These are phyloP conservation scores for Russula abietina DNA, from an alignment of 768 basidiomycete species.

Conservation along the genomic window DNA sequence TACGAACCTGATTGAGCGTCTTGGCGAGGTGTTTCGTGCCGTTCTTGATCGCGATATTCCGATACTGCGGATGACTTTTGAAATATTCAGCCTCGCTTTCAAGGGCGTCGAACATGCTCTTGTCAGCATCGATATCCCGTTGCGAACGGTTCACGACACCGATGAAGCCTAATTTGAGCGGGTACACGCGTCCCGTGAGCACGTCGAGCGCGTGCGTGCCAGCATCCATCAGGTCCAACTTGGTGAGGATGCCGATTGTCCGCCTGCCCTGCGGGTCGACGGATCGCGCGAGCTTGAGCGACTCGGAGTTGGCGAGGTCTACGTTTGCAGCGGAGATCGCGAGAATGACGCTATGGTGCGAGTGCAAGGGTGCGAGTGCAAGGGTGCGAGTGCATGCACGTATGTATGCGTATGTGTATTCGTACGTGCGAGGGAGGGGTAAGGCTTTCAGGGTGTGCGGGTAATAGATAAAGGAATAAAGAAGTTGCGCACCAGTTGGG, in stretches of 20 bases:
- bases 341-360: conserved; percentile 71
- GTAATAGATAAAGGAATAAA: background rate
- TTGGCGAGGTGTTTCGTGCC: conserved; percentile 95
- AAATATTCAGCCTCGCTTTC: conserved; percentile 90
- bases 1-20: conserved; percentile 81
- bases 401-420: background rate
- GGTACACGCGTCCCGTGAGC: conserved; percentile 94
- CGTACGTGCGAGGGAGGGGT: background rate
- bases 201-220: conserved; percentile 97
- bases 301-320: conserved; percentile 97
- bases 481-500: conserved; percentile 70
- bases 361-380: too few species aligned
- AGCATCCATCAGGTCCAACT: conserved; percentile 98
- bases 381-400: too few species aligned
- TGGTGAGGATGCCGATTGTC: conserved; percentile 94
- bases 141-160: conserved; percentile 97
- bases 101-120: conserved; percentile 78
- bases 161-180: conserved; percentile 96
- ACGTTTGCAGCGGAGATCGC: conserved; percentile 97
- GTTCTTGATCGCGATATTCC: conserved; percentile 94
- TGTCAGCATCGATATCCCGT: conserved; percentile 88
- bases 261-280: conserved; percentile 95
- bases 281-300: conserved; percentile 90
- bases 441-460: background rate
- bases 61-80: conserved; percentile 79